phyloP scores from a whole-genome alignment of 2,329 filamentous ascomycete genomes.

The Triangularia verruculosa region DNA sequence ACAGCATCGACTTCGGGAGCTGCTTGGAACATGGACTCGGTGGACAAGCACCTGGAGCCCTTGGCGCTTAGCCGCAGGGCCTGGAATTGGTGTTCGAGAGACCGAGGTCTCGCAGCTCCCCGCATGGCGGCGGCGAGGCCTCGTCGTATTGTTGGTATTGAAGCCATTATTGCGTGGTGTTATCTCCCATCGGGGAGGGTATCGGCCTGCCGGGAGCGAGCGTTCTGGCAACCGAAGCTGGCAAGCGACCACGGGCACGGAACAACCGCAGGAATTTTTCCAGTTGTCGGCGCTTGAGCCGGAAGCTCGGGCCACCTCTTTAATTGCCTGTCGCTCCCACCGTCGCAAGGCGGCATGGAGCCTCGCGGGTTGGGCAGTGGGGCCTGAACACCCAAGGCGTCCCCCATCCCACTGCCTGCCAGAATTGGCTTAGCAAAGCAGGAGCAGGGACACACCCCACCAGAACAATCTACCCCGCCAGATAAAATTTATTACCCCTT shows the following conservation, averaged over 20 bases:
- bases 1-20: conserved; percentile 22
- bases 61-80: conserved; percentile 19
- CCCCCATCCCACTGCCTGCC: conserved; percentile 6
- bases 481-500: conserved; percentile 27
- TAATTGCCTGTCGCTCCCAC: neutral
- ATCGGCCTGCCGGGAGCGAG: conserved; percentile 10
- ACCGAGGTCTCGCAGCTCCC: conserved; percentile 17
- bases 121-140: conserved; percentile 25
- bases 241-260: conserved; percentile 16
- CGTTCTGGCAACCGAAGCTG: conserved; percentile 21
- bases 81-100: conserved; percentile 26
- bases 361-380: neutral
- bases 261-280: neutral
- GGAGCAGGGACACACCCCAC: conserved; percentile 18
- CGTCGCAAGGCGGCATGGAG: neutral
- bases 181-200: conserved; percentile 21
- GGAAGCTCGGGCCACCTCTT: conserved; percentile 19
- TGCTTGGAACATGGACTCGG: conserved; percentile 19
- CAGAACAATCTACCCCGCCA: conserved; percentile 25
- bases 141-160: conserved; percentile 25
- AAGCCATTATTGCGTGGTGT: conserved; percentile 27
- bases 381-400: neutral
- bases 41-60: conserved; percentile 21
- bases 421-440: conserved; percentile 12
- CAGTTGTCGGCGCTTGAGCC: neutral